phyloP scores from a whole-genome alignment of 2,329 filamentous ascomycete genomes.

The Colletotrichum sidae region DNA sequence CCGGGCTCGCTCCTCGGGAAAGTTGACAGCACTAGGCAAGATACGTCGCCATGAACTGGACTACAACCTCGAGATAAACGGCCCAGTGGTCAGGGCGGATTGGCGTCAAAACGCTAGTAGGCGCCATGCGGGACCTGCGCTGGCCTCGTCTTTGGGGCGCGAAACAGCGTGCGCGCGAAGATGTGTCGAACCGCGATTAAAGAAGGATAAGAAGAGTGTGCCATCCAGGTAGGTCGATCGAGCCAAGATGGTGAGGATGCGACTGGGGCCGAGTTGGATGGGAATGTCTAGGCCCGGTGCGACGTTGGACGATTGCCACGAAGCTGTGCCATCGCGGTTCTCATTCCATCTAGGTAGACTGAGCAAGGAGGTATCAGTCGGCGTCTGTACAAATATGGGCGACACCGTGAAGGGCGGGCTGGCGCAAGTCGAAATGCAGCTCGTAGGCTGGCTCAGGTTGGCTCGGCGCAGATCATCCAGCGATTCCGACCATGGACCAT shows the following conservation, averaged over 20 bases:
- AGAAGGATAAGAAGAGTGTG: neutral
- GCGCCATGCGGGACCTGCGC: conserved; percentile 36
- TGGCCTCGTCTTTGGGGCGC: conserved; percentile 17
- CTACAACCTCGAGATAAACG: conserved; percentile 2
- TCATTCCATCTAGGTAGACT: conserved; percentile 12
- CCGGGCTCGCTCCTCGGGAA: conserved; percentile 11
- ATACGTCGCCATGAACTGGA: neutral
- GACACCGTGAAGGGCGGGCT: neutral
- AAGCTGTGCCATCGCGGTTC: conserved; percentile 30
- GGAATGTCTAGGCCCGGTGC: conserved; percentile 24
- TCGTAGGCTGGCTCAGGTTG: neutral
- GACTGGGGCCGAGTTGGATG: neutral
- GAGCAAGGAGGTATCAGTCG: neutral
- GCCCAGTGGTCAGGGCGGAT: conserved; percentile 12
- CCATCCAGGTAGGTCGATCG: conserved; percentile 27
- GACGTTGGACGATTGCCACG: conserved; percentile 13
- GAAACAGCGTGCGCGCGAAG: neutral
- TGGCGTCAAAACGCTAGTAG: conserved; percentile 29
- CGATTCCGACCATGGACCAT: neutral
- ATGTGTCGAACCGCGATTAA: neutral
- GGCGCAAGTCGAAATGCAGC: conserved; percentile 10
- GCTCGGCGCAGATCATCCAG: conserved; percentile 13
- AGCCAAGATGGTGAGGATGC: conserved; percentile 13
- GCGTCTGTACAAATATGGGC: neutral
- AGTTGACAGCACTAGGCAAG: neutral